Evolutionary conservation across 2,329 filamentous ascomycete species (phyloP), one percentile per base, ranked within the genome.

Genomic region (Clarireedia hainanense): DNA sequence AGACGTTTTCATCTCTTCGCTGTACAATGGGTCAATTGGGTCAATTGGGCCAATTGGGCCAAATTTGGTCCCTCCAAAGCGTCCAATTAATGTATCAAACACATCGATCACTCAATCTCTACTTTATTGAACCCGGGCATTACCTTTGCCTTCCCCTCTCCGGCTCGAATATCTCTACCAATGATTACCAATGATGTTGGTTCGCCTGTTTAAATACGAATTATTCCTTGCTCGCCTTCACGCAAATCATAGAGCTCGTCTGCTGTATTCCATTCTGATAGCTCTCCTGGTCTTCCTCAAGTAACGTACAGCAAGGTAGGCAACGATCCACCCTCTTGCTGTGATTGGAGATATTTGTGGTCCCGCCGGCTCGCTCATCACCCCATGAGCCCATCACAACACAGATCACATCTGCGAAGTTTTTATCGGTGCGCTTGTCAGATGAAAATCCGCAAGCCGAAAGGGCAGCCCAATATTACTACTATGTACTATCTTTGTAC

Each of bases 261-360:
- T 42, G 17, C 2, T 9, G 14, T 42, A 10, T 14, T 15, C 42
- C 42, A 52, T 56, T 47, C 23, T 40, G 43, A 26, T 10, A 42
- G 14, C 24, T 36, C 27, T 43, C 26, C 27, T 30, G 42, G 36
- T 40, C 48, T 40, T 17, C 42, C 17, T 52, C 30, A 52, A 39
- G 24, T 40, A 48, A 39, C 27, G 23, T 26, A 53, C 12, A 1
- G 30, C 12, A 12, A 4, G 30, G 10, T 12, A 34, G 30, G 9
- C 12, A 34, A 14, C n/a, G 54, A 27, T 50, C 40, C 54, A 50
- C 47, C 47, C 36, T 56, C 47, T 46, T 47, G 20, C 20, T 20
- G 51, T 53, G 51, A 48, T 24, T 23, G 43, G 26, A 23, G 47
- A 48, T 30, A 53, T 48, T 48, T 53, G 51, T 53, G 51, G 45